These are phyloP conservation scores for Yamadazyma nakazawae DNA, from an alignment of 805 yeast species.

Conservation along the genomic window DNA sequence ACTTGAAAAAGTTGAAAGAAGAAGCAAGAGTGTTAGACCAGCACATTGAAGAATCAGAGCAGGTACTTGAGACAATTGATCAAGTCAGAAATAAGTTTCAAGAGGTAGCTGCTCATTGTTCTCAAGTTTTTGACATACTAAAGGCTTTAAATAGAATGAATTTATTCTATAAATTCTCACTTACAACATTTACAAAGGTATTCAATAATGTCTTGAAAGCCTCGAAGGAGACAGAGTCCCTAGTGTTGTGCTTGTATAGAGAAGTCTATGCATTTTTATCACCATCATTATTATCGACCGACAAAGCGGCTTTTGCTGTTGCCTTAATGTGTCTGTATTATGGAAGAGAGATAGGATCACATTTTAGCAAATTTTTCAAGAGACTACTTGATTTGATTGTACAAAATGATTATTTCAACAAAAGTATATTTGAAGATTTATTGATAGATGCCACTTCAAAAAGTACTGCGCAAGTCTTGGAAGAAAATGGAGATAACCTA, in stretches of 20 bases:
- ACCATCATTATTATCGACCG: constrained; percentile 43
- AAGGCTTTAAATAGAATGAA: constrained; percentile 36
- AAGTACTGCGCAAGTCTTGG: background rate
- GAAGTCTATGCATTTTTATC: constrained; percentile 46
- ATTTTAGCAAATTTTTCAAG: constrained; percentile 16
- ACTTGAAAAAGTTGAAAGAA: constrained; percentile 61
- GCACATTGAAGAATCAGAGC: constrained; percentile 53
- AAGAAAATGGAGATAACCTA: constrained; percentile 4
- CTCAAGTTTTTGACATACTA: constrained; percentile 48
- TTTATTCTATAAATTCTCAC: constrained; percentile 57
- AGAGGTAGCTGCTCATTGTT: constrained; percentile 54
- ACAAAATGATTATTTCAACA: background rate
- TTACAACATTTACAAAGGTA: constrained; percentile 28
- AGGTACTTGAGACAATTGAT: constrained; percentile 55
- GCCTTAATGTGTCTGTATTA: constrained; percentile 29
- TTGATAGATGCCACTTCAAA: background rate
- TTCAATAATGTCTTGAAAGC: background rate
- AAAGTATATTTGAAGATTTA: background rate
- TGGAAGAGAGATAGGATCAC: constrained; percentile 21
- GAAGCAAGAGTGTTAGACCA: constrained; percentile 54
- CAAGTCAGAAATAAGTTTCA: constrained; percentile 43
- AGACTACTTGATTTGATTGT: background rate
- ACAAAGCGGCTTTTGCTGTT: constrained; percentile 45
- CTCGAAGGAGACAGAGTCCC: constrained; percentile 9
- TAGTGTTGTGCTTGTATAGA: constrained; percentile 41